phyloP scores from a whole-genome alignment of 2,329 filamentous ascomycete genomes.

The Leptosphaerulina australis region DNA sequence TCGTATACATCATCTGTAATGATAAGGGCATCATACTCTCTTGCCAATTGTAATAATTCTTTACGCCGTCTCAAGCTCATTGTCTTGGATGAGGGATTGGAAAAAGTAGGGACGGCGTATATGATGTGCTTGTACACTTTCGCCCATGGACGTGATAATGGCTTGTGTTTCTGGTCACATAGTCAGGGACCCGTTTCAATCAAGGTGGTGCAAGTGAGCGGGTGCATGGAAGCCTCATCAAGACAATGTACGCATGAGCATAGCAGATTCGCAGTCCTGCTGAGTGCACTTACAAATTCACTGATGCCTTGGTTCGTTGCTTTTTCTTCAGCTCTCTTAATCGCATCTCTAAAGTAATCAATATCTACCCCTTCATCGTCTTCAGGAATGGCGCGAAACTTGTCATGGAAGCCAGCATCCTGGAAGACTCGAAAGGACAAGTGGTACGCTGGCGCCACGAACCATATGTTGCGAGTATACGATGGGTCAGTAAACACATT shows the following conservation, averaged over 20 bases:
- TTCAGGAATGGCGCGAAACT: conserved; percentile 73
- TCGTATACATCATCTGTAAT: conserved; percentile 95
- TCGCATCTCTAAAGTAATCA: conserved; percentile 59
- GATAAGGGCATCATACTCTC: conserved; percentile 80
- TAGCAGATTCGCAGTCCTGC: no score
- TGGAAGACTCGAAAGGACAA: conserved; percentile 85
- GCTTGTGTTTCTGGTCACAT: conserved; percentile 60
- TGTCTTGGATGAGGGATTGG: conserved; percentile 85
- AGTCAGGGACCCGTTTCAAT: conserved; percentile 20
- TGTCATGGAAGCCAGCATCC: conserved; percentile 73
- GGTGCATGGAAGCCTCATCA: no score
- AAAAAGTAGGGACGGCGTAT: conserved; percentile 86
- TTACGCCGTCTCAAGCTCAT: conserved; percentile 73
- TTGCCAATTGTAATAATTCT: conserved; percentile 74
- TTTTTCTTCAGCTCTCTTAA: conserved; percentile 58
- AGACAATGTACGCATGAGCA: no score
- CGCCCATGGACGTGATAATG: conserved; percentile 59
- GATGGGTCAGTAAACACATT: conserved; percentile 80
- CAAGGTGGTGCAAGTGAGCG: no score
- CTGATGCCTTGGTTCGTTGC: conserved; percentile 47
- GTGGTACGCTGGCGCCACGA: conserved; percentile 82
- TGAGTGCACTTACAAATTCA: conserved; percentile 53
- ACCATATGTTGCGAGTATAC: conserved; percentile 77
- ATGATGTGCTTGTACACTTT: conserved; percentile 88
- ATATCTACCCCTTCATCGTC: conserved; percentile 79